phyloP scores from a whole-genome alignment of 2,329 filamentous ascomycete genomes.

The Acrodontium crateriforme region DNA sequence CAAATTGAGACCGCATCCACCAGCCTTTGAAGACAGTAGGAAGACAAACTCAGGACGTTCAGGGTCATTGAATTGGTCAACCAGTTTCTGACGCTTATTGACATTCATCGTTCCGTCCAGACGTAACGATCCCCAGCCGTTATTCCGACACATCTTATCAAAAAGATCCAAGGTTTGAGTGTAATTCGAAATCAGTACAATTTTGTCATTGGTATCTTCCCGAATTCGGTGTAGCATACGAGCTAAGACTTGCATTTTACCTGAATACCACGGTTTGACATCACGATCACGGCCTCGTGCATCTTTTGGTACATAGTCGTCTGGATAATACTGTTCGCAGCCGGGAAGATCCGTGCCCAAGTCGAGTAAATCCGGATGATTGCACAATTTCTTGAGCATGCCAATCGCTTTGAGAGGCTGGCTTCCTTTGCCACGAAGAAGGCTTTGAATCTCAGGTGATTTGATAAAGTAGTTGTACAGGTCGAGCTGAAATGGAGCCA shows the following conservation, averaged over 20 bases:
- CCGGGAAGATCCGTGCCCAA: slow-evolving; percentile 74
- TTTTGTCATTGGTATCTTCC: slow-evolving; percentile 96
- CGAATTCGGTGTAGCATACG: slow-evolving; percentile 87
- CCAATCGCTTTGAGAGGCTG: slow-evolving; percentile 95
- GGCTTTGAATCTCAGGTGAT: slow-evolving; percentile 82
- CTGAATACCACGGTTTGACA: slow-evolving; percentile 88
- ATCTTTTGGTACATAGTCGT: slow-evolving; percentile 81
- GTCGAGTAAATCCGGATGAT: slow-evolving; percentile 86
- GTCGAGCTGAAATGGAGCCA: slow-evolving; percentile 81
- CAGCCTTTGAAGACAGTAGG: slow-evolving; percentile 89
- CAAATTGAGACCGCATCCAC: slow-evolving; percentile 89
- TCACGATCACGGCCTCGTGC: slow-evolving; percentile 79
- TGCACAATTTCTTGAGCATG: slow-evolving; percentile 95
- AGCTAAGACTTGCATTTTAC: slow-evolving; percentile 97
- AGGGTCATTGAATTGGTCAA: slow-evolving; percentile 95
- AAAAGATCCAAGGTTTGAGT: slow-evolving; percentile 93
- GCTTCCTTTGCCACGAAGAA: slow-evolving; percentile 85
- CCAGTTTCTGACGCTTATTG: slow-evolving; percentile 89
- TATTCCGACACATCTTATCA: slow-evolving; percentile 72
- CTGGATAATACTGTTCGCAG: slow-evolving; percentile 65
- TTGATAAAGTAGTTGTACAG: slow-evolving; percentile 96
- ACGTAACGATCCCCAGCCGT: slow-evolving; percentile 71
- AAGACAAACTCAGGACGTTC: slow-evolving; percentile 85
- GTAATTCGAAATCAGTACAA: slow-evolving; percentile 97
- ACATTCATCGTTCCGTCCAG: slow-evolving; percentile 97